Evolutionary conservation across 2,329 filamentous ascomycete genomes (phyloP), one percentile per base, ranked within the genome.

Genomic region (Microthyrium microscopicum): DNA sequence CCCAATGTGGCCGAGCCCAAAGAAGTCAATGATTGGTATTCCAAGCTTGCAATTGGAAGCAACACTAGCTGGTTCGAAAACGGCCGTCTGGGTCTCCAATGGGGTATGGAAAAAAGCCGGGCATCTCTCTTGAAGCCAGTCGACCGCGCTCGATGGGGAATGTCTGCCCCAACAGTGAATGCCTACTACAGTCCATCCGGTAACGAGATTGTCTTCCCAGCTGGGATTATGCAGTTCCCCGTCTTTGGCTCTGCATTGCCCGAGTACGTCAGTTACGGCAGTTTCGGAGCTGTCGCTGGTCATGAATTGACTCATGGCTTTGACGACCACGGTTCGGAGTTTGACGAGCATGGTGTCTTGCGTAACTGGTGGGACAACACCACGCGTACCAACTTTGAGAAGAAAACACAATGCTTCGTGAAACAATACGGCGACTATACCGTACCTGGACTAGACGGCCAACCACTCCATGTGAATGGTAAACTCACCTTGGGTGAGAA

Each of bases 301-400:
- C 75, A 80, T 45, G 75, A 80, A 47, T 60, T 80, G 5, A 73
- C 70, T 3, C 76, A 81, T 27, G 74, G 70, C 9, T 79, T 80
- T 43, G 76, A 81, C 48, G 72, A 65, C 22, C 68, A 62, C 1
- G 74, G 75, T 6, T 62, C 70, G 15, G 64, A 72, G 42, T 78
- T 70, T 41, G 71, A 79, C 44, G 58, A n/a, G n/a, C n/a, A 62
- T 34, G 53, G 60, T 2, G 66, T 78, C 31, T 70, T 70, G 44
- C 66, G 60, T 0, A 73, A 81, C 45, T 79, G 74, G 74, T 79
- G 73, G 73, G 68, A 70, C 12, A 56, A 72, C 8, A 47, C 55
- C 24, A 78, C 73, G 2, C 57, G 73, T 3, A 45, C 60, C 3
- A 66, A 57, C 2, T 81, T 78, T 46, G 50, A 66, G 33, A 53